Evolutionary conservation across 306 rosid genomes (phyloP).

Genomic region (Echinosophora koreensis): DNA sequence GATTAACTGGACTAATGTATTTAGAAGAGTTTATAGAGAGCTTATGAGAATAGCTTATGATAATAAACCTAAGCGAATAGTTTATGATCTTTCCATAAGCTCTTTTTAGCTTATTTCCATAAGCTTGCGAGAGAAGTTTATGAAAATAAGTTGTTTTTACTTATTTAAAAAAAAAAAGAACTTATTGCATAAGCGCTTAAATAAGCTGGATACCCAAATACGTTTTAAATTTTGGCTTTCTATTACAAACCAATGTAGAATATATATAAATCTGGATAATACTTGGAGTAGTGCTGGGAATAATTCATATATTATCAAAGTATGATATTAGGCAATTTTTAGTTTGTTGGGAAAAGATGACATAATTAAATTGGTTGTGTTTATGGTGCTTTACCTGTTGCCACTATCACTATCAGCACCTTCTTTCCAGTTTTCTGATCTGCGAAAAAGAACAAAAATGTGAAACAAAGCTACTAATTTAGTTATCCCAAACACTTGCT

Average conservation of each 20-base stretch:
- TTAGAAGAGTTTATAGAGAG: too few relatives aligned
- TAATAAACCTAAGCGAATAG: too few relatives aligned
- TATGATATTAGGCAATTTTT: not conserved
- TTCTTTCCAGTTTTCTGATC: constrained; percentile 11
- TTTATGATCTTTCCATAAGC: too few relatives aligned
- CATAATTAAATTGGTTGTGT: not conserved
- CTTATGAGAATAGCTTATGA: too few relatives aligned
- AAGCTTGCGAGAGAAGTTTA: too few relatives aligned
- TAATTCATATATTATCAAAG: not conserved
- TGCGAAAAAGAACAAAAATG: not conserved
- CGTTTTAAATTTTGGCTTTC: not conserved
- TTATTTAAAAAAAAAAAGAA: too few relatives aligned
- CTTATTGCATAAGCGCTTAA: too few relatives aligned
- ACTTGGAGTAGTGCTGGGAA: not conserved
- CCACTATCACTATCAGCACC: constrained; percentile 5
- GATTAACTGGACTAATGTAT: not conserved
- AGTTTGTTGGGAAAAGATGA: not conserved
- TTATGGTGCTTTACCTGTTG: constrained; percentile 18
- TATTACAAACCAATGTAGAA: not conserved
- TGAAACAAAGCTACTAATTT: not conserved
- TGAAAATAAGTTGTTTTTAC: too few relatives aligned
- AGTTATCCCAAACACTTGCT: too few relatives aligned
- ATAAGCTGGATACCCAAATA: too few relatives aligned
- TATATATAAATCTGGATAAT: not conserved
- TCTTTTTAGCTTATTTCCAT: too few relatives aligned